These are phyloP conservation scores for Starmera amethionina DNA, from an alignment of 805 yeast genomes.

Conservation along the genomic window DNA sequence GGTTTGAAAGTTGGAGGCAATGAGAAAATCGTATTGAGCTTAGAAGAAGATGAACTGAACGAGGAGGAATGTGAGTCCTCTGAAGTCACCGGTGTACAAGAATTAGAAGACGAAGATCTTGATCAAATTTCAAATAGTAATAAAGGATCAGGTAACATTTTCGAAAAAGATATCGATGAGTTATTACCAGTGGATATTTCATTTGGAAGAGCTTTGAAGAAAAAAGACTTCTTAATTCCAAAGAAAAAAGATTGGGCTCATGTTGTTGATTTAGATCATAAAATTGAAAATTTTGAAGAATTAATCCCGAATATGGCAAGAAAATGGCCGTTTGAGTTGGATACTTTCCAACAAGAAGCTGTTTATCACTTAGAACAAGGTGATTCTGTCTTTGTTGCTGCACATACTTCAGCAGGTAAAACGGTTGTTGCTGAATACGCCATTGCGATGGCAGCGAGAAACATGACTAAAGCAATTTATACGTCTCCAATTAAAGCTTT, in stretches of 20 bases:
- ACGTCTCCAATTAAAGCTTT: conserved; percentile 93
- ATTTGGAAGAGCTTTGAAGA: conserved; percentile 29
- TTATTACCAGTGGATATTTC: conserved; percentile 41
- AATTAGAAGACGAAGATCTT: conserved; percentile 11
- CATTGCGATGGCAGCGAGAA: conserved; percentile 90
- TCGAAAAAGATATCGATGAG: conserved; percentile 35
- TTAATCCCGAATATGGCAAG: conserved; percentile 90
- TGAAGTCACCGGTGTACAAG: conserved; percentile 1
- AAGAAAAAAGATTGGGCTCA: conserved; percentile 83
- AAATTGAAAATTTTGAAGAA: conserved; percentile 75
- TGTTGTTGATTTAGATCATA: conserved; percentile 78
- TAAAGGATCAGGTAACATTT: conserved; percentile 1
- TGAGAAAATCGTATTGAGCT: conserved; percentile 19
- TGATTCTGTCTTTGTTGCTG: conserved; percentile 97
- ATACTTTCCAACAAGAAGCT: conserved; percentile 94
- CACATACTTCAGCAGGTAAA: conserved; percentile 98
- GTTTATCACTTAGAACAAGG: conserved; percentile 94
- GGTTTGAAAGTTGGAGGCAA: conserved; percentile 35
- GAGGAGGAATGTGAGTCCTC: conserved; percentile 2
- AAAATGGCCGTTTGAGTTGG: conserved; percentile 90
- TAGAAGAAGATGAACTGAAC: background rate
- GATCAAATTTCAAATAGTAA: conserved; percentile 2
- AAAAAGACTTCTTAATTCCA: conserved; percentile 11
- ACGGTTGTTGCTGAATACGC: conserved; percentile 98
- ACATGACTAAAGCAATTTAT: conserved; percentile 94